Base-by-base conservation (phyloP, 306 rosid species). In the Rubus parviflorus region DNA sequence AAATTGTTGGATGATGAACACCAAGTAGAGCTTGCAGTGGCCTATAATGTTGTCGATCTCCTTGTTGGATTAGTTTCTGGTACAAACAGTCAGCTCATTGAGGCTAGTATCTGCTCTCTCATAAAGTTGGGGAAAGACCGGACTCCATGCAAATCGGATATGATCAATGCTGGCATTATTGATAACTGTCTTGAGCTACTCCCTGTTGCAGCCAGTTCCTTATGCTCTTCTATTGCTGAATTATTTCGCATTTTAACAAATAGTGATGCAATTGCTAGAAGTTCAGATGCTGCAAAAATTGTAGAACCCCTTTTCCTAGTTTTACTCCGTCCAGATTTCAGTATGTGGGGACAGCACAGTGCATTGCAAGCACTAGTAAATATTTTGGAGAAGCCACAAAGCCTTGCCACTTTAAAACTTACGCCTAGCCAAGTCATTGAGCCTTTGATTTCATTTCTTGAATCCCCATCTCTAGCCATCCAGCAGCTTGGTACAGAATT, bases 401-500 rank as follows among this genome's bases (percentile, higher is more conserved):
- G 97, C 81, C 97, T 95, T 70, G 87, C 89, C 68, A 92, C 95
- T 77, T 85, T 95, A 76, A 89, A 92, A 66, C 97, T 95, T 80
- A 92, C 97, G 63, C 97, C 98, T 62, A 95, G 97, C 80, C 96
- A 95, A 83, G 97, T 92, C 80, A 92, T 95, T 52, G 93, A 92
- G 68, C 98, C 98, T 64, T 86, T 95, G 66, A 90, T 95, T 84
- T 84, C 96, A 49, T 95, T 92, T 83, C 89, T 95, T 48, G 97
- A 95, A 83, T 94, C 98, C 75, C 97, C 97, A 69, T 90, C 95
- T 75, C 93, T 84, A 82, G 97, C 93, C 80, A 91, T 95, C 77
- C 98, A 95, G 87, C 98, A 95, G 89, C 98, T 95, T 78, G 98
- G 97, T 79, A 92, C 98, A 30, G 98, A 95, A 83, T 83, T 95